These are phyloP conservation scores for Lasiodiplodia sp. DNA, from an alignment of 2,329 filamentous ascomycete genomes.

Conservation along the genomic window DNA sequence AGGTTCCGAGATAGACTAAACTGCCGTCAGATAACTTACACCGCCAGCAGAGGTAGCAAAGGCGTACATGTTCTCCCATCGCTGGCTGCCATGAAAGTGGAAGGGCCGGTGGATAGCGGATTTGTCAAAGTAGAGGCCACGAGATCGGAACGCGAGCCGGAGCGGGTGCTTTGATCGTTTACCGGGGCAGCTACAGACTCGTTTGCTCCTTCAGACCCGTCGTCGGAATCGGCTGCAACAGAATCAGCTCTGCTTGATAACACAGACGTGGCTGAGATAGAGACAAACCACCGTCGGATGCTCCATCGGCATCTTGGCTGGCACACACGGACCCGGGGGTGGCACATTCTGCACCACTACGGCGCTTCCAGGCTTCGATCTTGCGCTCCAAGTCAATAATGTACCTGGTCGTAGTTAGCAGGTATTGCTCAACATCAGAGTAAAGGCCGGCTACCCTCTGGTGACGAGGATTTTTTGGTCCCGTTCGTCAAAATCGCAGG, in stretches of 20 bases:
- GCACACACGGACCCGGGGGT: neutral
- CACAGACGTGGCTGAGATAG: too few relatives aligned
- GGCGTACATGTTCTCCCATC: conserved; percentile 26
- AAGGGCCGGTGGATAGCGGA: conserved; percentile 38
- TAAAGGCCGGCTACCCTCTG: conserved; percentile 35
- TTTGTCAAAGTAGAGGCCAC: conserved; percentile 38
- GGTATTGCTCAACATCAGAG: neutral
- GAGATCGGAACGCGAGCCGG: neutral
- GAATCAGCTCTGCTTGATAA: neutral
- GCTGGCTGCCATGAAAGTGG: conserved; percentile 40
- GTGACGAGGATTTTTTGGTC: conserved; percentile 43
- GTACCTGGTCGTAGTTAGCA: conserved; percentile 33
- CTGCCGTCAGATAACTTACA: too few relatives aligned
- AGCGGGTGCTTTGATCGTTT: neutral
- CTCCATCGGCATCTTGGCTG: conserved; percentile 1
- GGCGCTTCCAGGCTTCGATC: conserved; percentile 35
- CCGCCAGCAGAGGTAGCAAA: neutral
- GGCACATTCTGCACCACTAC: conserved; percentile 4
- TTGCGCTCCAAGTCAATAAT: conserved; percentile 39
- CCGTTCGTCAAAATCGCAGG: conserved; percentile 41
- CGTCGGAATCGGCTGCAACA: neutral
- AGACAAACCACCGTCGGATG: neutral
- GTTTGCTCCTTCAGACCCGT: conserved; percentile 28
- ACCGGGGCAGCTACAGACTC: conserved; percentile 11
- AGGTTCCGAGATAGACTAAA: conserved; percentile 61